phyloP scores from a whole-genome alignment of 2,329 filamentous ascomycete species.

The Arthrinium puccinioides region DNA sequence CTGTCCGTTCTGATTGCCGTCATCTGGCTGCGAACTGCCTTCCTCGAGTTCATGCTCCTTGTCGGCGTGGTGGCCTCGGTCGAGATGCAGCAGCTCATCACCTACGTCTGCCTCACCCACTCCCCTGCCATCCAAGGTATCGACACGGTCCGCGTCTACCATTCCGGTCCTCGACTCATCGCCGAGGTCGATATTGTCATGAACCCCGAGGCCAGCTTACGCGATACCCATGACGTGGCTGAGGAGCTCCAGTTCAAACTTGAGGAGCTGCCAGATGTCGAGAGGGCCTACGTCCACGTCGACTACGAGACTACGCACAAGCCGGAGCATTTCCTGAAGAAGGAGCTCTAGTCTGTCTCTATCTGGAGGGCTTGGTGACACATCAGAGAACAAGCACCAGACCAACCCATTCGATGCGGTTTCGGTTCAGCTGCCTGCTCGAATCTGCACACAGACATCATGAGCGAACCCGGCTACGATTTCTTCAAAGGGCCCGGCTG shows the following conservation, averaged over 20 bases:
- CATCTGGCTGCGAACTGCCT: slow-evolving; percentile 81
- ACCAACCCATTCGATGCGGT: no score
- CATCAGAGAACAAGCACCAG: no score
- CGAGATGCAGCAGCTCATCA: slow-evolving; percentile 85
- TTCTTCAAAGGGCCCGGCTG: no score
- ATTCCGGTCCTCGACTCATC: slow-evolving; percentile 80
- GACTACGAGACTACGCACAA: slow-evolving; percentile 96
- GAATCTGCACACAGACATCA: no score
- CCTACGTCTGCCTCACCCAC: slow-evolving; percentile 93
- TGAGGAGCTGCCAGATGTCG: slow-evolving; percentile 84
- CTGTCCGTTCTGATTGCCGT: slow-evolving; percentile 70
- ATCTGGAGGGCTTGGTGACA: no score
- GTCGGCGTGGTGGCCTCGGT: slow-evolving; percentile 85
- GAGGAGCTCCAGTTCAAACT: slow-evolving; percentile 92
- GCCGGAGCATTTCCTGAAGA: slow-evolving; percentile 68
- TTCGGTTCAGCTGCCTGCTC: no score
- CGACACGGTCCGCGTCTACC: slow-evolving; percentile 92
- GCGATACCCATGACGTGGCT: slow-evolving; percentile 83
- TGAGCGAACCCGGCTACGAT: no score
- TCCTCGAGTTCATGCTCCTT: slow-evolving; percentile 81
- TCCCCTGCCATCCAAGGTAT: slow-evolving; percentile 74
- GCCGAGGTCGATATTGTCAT: slow-evolving; percentile 97
- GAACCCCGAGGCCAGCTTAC: slow-evolving; percentile 65
- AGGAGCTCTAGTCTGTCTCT: no score
- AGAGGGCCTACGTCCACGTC: slow-evolving; percentile 92